Evolutionary conservation across 768 basidiomycete genomes (phyloP), one percentile per base, ranked within the genome.

Genomic region (Gloeopeniophorella convolvens): DNA sequence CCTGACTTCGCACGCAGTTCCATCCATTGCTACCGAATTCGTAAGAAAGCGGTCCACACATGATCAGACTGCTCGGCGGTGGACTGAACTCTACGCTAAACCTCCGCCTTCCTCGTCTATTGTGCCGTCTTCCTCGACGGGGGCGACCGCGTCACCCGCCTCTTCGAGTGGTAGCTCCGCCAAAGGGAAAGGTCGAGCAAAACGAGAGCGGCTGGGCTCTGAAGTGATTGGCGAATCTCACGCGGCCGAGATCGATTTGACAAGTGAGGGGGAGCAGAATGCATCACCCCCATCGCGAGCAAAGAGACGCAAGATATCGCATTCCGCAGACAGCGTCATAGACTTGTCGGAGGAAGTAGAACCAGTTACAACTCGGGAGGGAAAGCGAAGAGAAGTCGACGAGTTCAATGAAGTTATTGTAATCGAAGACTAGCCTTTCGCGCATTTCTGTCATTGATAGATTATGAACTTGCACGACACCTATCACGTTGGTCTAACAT

Each of bases 31-130:
- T 3, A 56, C 58, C 13, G 59, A 63, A 27, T 68, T 66, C 49
- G 48, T 58, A 11, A 55, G 60, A 10, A 55, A 63, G 50, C 66
- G 69, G 34, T 51, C 60, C 18, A 60, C 60, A 42, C 73, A 74
- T 45, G 72, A 75, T 54, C 59, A 62, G 20, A 72, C 61, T 2
- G 74, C 74, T 0, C 61, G 67, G 30, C 65, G 67, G 49, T 74
- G 70, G 69, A 69, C 68, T 4, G 59, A 65, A 27, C 42, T 60
- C 30, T 68, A 62, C 44, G 68, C 68, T 39, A 57, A 45, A 34
- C 55, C 49, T 4, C 37, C 43, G 11, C 45, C 13, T n/a, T 11
- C 30, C 3, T 10, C 41, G 8, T 45, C 45, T 13, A 27, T 33
- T n/a, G 18, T 20, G 8, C 23, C 34, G 13, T 27, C 42, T n/a